phyloP scores from a whole-genome alignment of 495 filamentous ascomycete genomes.

The Chaetomium fimeti region DNA sequence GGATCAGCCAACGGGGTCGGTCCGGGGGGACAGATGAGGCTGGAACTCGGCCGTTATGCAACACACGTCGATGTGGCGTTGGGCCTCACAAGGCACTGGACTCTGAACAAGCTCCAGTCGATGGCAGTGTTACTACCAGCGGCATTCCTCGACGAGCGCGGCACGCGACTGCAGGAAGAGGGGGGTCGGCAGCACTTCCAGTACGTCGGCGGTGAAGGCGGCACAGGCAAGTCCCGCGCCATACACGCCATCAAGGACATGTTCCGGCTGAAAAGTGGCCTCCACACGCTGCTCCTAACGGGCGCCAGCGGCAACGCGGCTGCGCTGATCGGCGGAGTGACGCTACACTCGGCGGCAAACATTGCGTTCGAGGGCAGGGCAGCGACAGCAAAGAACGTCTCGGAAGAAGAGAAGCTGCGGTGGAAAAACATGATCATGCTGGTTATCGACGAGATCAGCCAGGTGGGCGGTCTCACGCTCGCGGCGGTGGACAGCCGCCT shows the following conservation, averaged over 20 bases:
- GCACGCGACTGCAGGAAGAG: not conserved
- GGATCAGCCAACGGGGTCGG: not conserved
- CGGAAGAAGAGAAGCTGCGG: no score
- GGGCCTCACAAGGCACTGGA: not conserved
- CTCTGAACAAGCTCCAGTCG: not conserved
- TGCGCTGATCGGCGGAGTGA: slow-evolving; percentile 10
- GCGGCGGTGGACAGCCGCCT: slow-evolving; percentile 18
- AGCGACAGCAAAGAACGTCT: slow-evolving; percentile 9
- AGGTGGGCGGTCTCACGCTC: no score
- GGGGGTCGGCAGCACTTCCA: not conserved
- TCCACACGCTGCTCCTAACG: slow-evolving; percentile 10
- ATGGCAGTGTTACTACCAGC: not conserved
- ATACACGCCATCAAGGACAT: slow-evolving; percentile 4
- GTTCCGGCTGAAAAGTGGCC: slow-evolving; percentile 11
- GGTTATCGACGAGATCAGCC: no score
- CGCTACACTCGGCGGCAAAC: no score
- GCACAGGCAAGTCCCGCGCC: not conserved
- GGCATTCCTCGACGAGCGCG: not conserved
- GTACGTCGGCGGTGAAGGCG: not conserved
- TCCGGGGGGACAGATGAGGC: no score
- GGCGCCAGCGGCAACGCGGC: slow-evolving; percentile 9
- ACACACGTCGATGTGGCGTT: not conserved
- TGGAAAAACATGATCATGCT: no score
- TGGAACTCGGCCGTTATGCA: no score
- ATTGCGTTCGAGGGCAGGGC: no score